A percentile compares a stretch with the other conserved stretches of the same genome.
phyloP scores from a whole-genome alignment of 2,329 filamentous ascomycete species.

The Alternaria burnsii region DNA sequence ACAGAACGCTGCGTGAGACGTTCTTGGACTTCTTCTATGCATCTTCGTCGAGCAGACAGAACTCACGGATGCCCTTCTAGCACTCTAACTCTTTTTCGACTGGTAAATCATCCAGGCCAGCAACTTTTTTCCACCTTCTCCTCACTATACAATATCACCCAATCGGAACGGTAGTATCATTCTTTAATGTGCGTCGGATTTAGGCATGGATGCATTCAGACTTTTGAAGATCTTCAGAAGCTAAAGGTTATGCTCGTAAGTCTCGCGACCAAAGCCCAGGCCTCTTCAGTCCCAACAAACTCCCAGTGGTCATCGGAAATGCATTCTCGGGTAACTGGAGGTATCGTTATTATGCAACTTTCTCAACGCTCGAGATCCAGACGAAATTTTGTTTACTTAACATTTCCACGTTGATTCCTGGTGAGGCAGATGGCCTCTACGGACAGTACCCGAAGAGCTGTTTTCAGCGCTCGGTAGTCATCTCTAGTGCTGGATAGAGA shows the following conservation, averaged over 20 bases:
- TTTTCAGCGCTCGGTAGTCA: conserved; percentile 45
- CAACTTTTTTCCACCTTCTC: conserved; percentile 39
- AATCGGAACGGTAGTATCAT: conserved; percentile 43
- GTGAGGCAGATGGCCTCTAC: conserved; percentile 46
- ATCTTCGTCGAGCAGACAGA: conserved; percentile 23
- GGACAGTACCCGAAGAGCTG: conserved; percentile 43
- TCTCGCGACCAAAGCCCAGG: conserved; percentile 50
- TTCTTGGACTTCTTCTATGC: too few species aligned
- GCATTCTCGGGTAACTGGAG: conserved; percentile 37
- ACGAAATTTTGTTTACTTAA: conserved; percentile 2
- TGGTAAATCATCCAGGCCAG: conserved; percentile 39
- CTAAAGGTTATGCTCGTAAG: conserved; percentile 51
- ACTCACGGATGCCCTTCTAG: conserved; percentile 29
- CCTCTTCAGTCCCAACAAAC: conserved; percentile 38
- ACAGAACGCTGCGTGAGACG: too few species aligned
- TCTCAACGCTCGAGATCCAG: not conserved
- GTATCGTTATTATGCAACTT: not conserved
- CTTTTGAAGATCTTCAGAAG: conserved; percentile 37
- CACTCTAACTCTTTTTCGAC: conserved; percentile 32
- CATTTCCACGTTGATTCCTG: conserved; percentile 43
- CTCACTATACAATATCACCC: conserved; percentile 33
- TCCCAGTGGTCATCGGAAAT: conserved; percentile 51
- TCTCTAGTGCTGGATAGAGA: conserved; percentile 28
- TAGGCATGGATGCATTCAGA: conserved; percentile 30
- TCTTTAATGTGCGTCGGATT: conserved; percentile 19